A percentile compares a stretch with the other conserved stretches of the same genome.
phyloP scores from a whole-genome alignment of 345 rosid species.

The Ailanthus altissimus region DNA sequence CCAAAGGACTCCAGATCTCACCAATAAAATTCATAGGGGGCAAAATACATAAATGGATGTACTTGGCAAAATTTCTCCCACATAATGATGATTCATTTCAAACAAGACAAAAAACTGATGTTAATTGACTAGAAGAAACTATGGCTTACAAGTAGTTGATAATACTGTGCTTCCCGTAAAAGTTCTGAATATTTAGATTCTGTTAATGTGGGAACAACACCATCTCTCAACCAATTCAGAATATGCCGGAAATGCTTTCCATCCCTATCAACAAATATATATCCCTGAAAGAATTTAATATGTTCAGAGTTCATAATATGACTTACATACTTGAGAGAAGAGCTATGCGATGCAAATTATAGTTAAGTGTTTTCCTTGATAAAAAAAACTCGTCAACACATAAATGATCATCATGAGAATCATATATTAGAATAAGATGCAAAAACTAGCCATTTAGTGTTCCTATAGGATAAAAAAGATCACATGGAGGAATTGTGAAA shows the following conservation, averaged over 20 bases:
- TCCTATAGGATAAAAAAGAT: not conserved
- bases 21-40: constrained; percentile 5
- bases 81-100: constrained; percentile 13
- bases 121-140: constrained; percentile 15
- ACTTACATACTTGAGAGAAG: constrained; percentile 5
- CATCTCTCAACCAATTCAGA: constrained; percentile 95
- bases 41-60: not conserved
- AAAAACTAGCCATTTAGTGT: not conserved
- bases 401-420: not conserved
- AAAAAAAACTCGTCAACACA: not conserved
- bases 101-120: not conserved
- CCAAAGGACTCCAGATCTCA: not conserved
- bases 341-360: not conserved
- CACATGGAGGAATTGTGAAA: not conserved
- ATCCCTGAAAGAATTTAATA: constrained; percentile 55
- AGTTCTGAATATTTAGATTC: constrained; percentile 69
- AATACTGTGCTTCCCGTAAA: constrained; percentile 82
- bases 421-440: not conserved
- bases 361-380: not conserved
- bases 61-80: not conserved
- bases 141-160: constrained; percentile 73
- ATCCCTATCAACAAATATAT: constrained; percentile 84
- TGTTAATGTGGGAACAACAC: constrained; percentile 61
- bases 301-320: constrained; percentile 18
- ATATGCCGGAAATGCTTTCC: constrained; percentile 86